phyloP scores from a whole-genome alignment of 441 rosid species.

The Geranium incanum region DNA sequence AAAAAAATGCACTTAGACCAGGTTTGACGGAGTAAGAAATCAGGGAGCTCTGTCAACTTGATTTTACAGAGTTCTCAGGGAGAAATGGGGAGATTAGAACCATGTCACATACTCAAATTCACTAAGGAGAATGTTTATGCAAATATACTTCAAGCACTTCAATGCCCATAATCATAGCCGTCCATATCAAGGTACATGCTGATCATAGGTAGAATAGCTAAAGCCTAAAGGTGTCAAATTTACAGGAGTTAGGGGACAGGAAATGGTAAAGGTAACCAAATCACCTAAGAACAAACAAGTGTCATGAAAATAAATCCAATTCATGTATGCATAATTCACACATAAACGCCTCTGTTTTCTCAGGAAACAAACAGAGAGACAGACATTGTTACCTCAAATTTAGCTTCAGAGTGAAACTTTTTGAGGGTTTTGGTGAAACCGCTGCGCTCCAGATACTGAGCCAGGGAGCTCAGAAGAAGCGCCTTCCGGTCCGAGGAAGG shows the following conservation, averaged over 20 bases:
- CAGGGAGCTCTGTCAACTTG: too few species aligned
- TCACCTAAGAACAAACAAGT: neutral
- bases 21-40: too few species aligned
- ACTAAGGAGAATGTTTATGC: neutral
- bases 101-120: neutral
- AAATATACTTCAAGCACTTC: neutral
- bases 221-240: neutral
- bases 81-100: neutral
- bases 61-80: too few species aligned
- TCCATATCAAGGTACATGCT: neutral
- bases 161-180: neutral
- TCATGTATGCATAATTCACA: neutral
- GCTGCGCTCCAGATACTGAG: constrained; percentile 47
- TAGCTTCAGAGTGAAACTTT: constrained; percentile 60
- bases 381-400: constrained; percentile 41
- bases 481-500: constrained; percentile 23
- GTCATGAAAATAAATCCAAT: neutral
- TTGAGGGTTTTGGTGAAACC: constrained; percentile 67
- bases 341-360: neutral
- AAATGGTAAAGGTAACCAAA: too few species aligned
- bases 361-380: neutral
- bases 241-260: neutral
- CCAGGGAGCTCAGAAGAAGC: constrained; percentile 46
- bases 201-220: neutral
- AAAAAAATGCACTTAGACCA: too few species aligned